phyloP scores from a whole-genome alignment of 2,329 filamentous ascomycete genomes.

The Hypomyces perniciosus region DNA sequence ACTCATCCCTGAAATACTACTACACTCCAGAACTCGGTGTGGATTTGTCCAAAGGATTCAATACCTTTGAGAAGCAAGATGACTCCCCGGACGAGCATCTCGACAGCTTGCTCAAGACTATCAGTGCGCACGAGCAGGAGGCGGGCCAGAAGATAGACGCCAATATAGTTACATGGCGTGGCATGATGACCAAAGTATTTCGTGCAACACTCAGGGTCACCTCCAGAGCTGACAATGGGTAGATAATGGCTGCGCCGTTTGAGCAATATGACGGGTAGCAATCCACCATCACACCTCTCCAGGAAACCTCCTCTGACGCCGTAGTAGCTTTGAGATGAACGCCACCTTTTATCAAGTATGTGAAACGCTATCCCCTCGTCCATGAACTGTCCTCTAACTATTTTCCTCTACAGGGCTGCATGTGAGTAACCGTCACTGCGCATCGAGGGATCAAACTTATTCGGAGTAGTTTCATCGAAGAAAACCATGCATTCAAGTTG shows the following conservation, averaged over 20 bases:
- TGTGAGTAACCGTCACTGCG: conserved; percentile 36
- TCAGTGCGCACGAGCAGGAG: conserved; percentile 66
- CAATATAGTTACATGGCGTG: conserved; percentile 86
- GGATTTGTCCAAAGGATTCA: conserved; percentile 75
- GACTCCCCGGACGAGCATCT: conserved; percentile 81
- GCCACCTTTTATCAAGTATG: conserved; percentile 82
- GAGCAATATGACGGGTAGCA: conserved; percentile 69
- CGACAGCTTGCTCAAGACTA: conserved; percentile 71
- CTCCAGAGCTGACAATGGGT: conserved; percentile 5
- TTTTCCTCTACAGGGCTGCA: conserved; percentile 39
- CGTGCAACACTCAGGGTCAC: background rate
- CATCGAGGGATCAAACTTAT: background rate
- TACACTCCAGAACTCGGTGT: conserved; percentile 67
- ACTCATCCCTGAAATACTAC: conserved; percentile 80
- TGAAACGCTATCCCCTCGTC: conserved; percentile 16
- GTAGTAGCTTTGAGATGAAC: conserved; percentile 83
- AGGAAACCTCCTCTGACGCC: conserved; percentile 14
- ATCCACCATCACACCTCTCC: background rate
- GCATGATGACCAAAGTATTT: conserved; percentile 93
- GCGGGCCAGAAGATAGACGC: conserved; percentile 63
- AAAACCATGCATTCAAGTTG: conserved; percentile 71
- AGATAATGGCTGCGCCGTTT: conserved; percentile 84
- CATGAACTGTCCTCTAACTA: conserved; percentile 10
- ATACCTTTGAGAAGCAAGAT: conserved; percentile 76
- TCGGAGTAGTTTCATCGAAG: conserved; percentile 73